Evolutionary conservation across 2,329 filamentous ascomycete genomes (phyloP).

Genomic region (Nemania abortiva): DNA sequence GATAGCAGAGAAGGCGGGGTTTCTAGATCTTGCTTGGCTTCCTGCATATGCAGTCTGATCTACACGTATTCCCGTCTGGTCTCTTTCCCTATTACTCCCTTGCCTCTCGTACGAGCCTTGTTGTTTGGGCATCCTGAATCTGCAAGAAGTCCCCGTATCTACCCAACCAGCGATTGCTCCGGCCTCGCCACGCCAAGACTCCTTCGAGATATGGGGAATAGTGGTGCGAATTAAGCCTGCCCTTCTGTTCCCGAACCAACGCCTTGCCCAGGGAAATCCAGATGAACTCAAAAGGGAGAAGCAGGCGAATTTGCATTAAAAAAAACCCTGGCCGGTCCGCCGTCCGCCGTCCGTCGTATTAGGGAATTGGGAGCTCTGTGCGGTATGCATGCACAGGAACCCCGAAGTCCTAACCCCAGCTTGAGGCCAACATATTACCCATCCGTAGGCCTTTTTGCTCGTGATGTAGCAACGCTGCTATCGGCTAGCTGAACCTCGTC

Average conservation of each 20-base stretch:
- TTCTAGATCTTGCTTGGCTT: constrained; percentile 31
- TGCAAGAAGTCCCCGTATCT: constrained; percentile 13
- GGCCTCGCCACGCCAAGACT: constrained; percentile 20
- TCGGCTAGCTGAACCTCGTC: constrained; percentile 30
- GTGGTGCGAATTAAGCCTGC: constrained; percentile 22
- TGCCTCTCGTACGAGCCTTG: constrained; percentile 11
- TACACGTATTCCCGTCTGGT: constrained; percentile 20
- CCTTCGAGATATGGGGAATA: constrained; percentile 20
- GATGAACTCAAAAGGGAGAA: constrained; percentile 32
- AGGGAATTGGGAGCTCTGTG: constrained; percentile 14
- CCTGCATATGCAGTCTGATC: constrained; percentile 33
- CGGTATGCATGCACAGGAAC: constrained; percentile 8
- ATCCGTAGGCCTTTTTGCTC: constrained; percentile 13
- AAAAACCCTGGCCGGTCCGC: constrained; percentile 12
- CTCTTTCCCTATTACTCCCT: constrained; percentile 25
- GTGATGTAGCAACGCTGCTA: constrained; percentile 12
- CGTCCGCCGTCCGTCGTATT: constrained; percentile 10
- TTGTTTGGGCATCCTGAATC: constrained; percentile 13
- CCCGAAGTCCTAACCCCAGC: constrained; percentile 1
- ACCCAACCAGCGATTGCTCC: constrained; percentile 13
- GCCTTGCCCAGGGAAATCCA: constrained; percentile 39
- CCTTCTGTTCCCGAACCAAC: constrained; percentile 39
- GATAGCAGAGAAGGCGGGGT: constrained; percentile 27
- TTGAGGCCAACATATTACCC: neutral
- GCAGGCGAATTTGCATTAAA: constrained; percentile 32